These are phyloP conservation scores for Chaetomium sp. DNA, from an alignment of 2,329 filamentous ascomycete species.

Conservation along the genomic window DNA sequence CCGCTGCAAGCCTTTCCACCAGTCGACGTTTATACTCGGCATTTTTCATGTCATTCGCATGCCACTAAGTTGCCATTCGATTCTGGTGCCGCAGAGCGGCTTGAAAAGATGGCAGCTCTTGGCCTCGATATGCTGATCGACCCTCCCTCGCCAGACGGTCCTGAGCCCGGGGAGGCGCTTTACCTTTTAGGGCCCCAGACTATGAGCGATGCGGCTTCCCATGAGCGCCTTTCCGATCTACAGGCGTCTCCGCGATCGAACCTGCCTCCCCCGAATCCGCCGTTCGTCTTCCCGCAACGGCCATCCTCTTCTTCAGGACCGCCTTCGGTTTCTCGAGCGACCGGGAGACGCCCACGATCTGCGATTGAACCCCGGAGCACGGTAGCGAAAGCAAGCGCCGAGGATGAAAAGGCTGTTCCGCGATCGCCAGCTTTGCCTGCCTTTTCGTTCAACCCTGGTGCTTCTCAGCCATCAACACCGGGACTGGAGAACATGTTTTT, in stretches of 20 bases:
- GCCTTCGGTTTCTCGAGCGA: slow-evolving; percentile 51
- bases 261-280: slow-evolving; percentile 61
- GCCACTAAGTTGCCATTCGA: slow-evolving; percentile 45
- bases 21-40: slow-evolving; percentile 16
- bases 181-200: slow-evolving; percentile 29
- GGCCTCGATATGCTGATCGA: slow-evolving; percentile 38
- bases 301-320: slow-evolving; percentile 52
- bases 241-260: slow-evolving; percentile 43
- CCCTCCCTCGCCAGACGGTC: slow-evolving; percentile 25
- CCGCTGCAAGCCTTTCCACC: slow-evolving; percentile 19
- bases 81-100: slow-evolving; percentile 55
- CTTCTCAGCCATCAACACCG: slow-evolving; percentile 37
- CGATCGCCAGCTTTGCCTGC: slow-evolving; percentile 52
- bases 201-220: slow-evolving; percentile 35
- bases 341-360: slow-evolving; percentile 56
- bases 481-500: slow-evolving; percentile 47
- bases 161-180: slow-evolving; percentile 26
- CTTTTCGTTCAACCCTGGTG: slow-evolving; percentile 60
- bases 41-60: slow-evolving; percentile 45
- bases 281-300: slow-evolving; percentile 63
- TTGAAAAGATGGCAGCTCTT: slow-evolving; percentile 42
- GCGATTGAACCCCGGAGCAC: slow-evolving; percentile 51
- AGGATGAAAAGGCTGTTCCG: slow-evolving; percentile 37
- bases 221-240: slow-evolving; percentile 35
- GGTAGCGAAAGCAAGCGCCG: slow-evolving; percentile 36